phyloP scores from a whole-genome alignment of 148 eudicot species.

The Cornus suecica region DNA sequence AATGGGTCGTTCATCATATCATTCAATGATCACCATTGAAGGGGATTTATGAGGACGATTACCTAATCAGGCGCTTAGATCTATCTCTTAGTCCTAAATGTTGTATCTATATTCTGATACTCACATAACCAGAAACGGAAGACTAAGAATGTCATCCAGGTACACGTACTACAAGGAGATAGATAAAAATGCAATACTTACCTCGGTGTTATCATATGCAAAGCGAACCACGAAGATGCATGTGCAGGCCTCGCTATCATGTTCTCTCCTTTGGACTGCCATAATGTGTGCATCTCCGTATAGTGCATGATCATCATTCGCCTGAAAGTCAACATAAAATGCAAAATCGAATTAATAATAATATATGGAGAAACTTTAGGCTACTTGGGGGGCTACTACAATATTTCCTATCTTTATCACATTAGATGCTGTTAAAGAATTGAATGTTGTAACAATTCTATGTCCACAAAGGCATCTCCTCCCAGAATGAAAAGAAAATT shows the following conservation, averaged over 20 bases:
- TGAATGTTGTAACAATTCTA: neutral
- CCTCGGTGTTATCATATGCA: constrained; percentile 60
- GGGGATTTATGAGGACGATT: neutral
- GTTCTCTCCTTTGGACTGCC: constrained; percentile 55
- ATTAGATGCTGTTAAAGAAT: neutral
- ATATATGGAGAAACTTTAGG: neutral
- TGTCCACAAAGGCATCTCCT: neutral
- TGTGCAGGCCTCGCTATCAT: constrained; percentile 55
- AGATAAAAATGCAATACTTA: constrained; percentile 14
- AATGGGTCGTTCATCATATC: neutral
- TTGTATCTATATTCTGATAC: too few relatives aligned
- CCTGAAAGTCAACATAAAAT: constrained; percentile 33
- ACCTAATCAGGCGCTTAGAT: neutral
- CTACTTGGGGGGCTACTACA: neutral
- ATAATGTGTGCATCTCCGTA: constrained; percentile 68
- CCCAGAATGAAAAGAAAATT: neutral
- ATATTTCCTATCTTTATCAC: neutral
- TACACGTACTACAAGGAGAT: neutral
- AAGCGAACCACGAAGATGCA: constrained; percentile 76
- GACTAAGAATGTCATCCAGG: neutral
- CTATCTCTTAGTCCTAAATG: neutral
- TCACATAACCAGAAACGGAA: neutral
- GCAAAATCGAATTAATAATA: neutral
- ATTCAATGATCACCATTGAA: neutral
- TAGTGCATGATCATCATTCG: constrained; percentile 52